Conservation (phyloP, 176 grass and related monocot genomes). For the Miscanthus lutarioriparius region DNA sequence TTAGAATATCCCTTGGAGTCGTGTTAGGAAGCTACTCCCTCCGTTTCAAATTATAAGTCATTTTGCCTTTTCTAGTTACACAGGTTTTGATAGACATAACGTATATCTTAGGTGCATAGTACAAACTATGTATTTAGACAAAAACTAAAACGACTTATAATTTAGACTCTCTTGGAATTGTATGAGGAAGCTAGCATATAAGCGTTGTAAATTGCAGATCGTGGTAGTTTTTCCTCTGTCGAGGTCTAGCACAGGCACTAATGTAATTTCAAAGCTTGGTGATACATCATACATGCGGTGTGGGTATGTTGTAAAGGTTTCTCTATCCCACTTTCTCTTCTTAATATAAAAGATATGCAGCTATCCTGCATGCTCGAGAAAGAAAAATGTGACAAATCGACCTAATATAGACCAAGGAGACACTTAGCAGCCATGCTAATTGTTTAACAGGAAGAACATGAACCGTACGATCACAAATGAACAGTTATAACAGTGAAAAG, state of each 20-base stretch:
- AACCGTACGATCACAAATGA: background rate
- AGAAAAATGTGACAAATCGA: background rate
- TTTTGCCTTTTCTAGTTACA: background rate
- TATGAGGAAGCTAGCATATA: background rate
- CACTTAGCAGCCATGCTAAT: background rate
- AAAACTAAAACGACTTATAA: background rate
- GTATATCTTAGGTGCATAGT: background rate
- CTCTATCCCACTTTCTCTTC: background rate
- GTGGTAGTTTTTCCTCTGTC: background rate
- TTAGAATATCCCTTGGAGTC: constrained; percentile 16
- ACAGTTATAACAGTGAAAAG: constrained; percentile 6
- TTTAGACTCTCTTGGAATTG: too few relatives aligned
- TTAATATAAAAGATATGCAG: background rate
- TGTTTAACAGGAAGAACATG: background rate
- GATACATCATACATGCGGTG: background rate
- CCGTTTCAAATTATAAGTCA: background rate
- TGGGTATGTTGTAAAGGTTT: background rate
- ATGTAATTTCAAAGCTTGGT: background rate
- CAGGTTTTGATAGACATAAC: background rate
- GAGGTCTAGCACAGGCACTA: background rate
- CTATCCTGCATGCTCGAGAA: background rate
- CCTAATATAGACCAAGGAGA: background rate
- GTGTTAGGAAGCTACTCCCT: constrained; percentile 7
- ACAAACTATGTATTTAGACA: background rate
- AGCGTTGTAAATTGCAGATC: background rate